Conservation (phyloP, 2,329 filamentous ascomycete species). For the Cladosporium colombiae region DNA sequence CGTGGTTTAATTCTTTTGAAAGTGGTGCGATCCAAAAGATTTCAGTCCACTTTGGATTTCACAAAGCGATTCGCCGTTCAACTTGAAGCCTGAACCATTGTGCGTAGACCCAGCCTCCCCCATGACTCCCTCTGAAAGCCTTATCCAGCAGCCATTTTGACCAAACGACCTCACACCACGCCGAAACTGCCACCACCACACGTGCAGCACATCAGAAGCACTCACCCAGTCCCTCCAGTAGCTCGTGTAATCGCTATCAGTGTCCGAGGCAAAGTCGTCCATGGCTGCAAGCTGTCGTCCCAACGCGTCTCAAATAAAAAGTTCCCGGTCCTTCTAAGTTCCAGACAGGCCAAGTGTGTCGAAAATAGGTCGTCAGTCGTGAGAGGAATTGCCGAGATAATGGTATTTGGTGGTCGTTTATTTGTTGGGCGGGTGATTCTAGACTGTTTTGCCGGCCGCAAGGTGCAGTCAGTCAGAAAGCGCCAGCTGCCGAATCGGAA, state of each 20-base stretch:
- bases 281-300: conserved; percentile 50
- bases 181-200: conserved; percentile 16
- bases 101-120: not conserved
- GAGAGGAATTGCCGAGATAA: not conserved
- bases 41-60: not conserved
- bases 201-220: conserved; percentile 33
- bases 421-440: not conserved
- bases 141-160: not conserved
- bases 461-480: not conserved
- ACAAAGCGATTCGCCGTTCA: not conserved
- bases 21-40: not conserved
- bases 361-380: not conserved
- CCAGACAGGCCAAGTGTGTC: not conserved
- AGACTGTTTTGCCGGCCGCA: not conserved
- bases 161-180: conserved; percentile 4
- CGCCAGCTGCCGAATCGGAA: not conserved
- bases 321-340: not conserved
- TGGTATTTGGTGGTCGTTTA: not conserved
- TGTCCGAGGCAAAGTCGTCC: conserved; percentile 98
- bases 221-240: conserved; percentile 99
- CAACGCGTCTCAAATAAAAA: not conserved
- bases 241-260: conserved; percentile 97
- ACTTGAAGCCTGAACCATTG: not conserved
- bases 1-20: too few species aligned
- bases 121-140: not conserved